These are phyloP conservation scores for Arabidopsis arenosa DNA, from an alignment of 345 rosid genomes.

Conservation along the genomic window DNA sequence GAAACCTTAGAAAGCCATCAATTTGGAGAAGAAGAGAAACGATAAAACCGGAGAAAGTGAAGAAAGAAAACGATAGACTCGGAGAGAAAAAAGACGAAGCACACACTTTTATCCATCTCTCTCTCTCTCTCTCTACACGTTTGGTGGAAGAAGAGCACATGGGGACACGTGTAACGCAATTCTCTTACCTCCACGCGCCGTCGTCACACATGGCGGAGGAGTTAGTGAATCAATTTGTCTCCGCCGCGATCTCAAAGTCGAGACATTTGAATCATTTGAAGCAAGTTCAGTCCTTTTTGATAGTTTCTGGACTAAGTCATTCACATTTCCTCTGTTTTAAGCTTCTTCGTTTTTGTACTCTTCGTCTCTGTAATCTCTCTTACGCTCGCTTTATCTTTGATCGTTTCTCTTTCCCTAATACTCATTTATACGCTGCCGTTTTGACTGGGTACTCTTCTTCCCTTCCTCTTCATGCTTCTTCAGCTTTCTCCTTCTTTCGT, in stretches of 20 bases:
- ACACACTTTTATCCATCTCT: constrained; percentile 20
- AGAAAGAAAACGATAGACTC: constrained; percentile 34
- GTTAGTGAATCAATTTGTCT: constrained; percentile 23
- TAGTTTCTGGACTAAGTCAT: constrained; percentile 59
- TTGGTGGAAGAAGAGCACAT: constrained; percentile 43
- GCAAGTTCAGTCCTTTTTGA: constrained; percentile 72
- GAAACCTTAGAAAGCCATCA: constrained; percentile 38
- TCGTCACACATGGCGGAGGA: constrained; percentile 43
- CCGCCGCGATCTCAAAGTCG: constrained; percentile 54
- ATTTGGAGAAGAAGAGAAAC: constrained; percentile 30
- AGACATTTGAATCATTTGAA: constrained; percentile 64
- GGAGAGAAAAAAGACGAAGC: constrained; percentile 50
- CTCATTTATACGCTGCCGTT: constrained; percentile 74
- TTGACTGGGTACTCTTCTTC: constrained; percentile 71
- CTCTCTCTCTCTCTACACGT: constrained; percentile 20
- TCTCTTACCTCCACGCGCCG: constrained; percentile 36
- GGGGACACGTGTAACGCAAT: constrained; percentile 44
- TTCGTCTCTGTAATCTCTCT: constrained; percentile 54
- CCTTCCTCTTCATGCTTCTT: constrained; percentile 46
- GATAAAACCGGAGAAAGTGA: constrained; percentile 42
- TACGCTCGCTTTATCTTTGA: constrained; percentile 76
- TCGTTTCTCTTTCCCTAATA: constrained; percentile 56
- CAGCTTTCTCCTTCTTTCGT: constrained; percentile 61
- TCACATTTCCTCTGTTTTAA: constrained; percentile 74
- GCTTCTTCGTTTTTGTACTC: constrained; percentile 76